phyloP scores from a whole-genome alignment of 192 early-diverging fungal genomes.

The Coemansia sp. region DNA sequence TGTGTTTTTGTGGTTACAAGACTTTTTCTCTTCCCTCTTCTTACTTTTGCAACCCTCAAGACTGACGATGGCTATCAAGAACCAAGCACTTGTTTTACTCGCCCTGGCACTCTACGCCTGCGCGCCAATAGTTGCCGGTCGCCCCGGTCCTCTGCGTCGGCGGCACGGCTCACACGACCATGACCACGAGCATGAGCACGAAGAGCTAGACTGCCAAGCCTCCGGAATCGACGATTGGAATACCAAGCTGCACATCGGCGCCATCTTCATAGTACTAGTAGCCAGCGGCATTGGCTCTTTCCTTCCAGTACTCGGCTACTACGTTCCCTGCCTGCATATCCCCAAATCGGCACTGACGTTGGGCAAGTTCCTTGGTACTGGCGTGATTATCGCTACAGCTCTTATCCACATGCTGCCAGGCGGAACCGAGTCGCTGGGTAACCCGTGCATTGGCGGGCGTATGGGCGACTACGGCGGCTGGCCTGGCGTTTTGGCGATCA shows the following conservation, averaged over 20 bases:
- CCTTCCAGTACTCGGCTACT: conserved; percentile 57
- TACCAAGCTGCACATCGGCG: conserved; percentile 57
- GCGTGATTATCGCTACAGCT: conserved; percentile 75
- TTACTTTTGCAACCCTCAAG: neutral
- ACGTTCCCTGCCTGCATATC: conserved; percentile 35
- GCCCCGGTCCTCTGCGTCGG: neutral
- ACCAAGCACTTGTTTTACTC: neutral
- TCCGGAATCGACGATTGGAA: conserved; percentile 41
- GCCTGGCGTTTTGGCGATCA: conserved; percentile 62
- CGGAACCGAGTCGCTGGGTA: conserved; percentile 56
- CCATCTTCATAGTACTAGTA: conserved; percentile 61
- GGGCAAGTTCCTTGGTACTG: conserved; percentile 65
- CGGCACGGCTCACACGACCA: conserved; percentile 24
- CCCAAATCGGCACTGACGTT: conserved; percentile 51
- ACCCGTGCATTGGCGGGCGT: conserved; percentile 59
- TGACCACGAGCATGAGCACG: conserved; percentile 19
- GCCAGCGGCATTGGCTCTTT: conserved; percentile 57
- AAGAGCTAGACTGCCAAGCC: conserved; percentile 38
- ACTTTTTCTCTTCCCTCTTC: neutral
- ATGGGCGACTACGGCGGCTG: conserved; percentile 57
- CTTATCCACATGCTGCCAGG: conserved; percentile 77
- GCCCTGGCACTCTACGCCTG: neutral
- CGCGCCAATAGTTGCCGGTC: neutral
- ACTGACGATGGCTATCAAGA: neutral
- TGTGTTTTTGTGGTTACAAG: neutral